phyloP scores from a whole-genome alignment of 495 filamentous ascomycete genomes.

The Hypoxylon crocopeplum region DNA sequence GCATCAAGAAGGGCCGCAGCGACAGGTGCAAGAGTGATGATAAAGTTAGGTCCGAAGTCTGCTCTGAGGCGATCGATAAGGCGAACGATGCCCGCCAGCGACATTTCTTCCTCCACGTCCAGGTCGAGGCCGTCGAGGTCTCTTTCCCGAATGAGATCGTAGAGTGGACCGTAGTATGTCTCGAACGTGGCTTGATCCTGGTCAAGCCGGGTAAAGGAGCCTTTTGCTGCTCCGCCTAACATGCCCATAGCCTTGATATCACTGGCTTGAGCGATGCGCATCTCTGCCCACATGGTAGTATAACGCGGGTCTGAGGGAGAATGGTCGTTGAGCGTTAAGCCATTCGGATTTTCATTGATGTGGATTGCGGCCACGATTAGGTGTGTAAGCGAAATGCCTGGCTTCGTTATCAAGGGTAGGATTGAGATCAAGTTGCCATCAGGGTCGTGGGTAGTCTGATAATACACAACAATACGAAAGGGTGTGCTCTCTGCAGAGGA shows the following conservation, averaged over 20 bases:
- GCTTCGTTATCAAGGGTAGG: conserved; percentile 70
- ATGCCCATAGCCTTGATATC: conserved; percentile 81
- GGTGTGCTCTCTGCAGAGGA: conserved; percentile 15
- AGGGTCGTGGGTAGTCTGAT: conserved; percentile 69
- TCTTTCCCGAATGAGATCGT: conserved; percentile 62
- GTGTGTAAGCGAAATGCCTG: conserved; percentile 66
- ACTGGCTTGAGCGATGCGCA: conserved; percentile 64
- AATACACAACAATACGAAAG: conserved; percentile 60
- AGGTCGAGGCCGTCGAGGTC: conserved; percentile 77
- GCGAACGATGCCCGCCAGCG: conserved; percentile 68
- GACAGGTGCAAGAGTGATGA: conserved; percentile 82
- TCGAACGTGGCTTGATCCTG: conserved; percentile 62
- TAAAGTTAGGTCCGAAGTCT: conserved; percentile 74
- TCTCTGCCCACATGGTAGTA: conserved; percentile 71
- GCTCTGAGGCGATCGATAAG: conserved; percentile 73
- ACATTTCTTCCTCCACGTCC: conserved; percentile 84
- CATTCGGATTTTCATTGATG: conserved; percentile 68
- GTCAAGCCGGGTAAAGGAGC: conserved; percentile 71
- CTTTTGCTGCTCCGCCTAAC: conserved; percentile 80
- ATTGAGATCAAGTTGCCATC: conserved; percentile 69
- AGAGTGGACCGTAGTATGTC: conserved; percentile 69
- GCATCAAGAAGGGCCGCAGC: conserved; percentile 69
- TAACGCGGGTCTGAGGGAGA: conserved; percentile 63
- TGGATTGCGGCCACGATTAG: conserved; percentile 82
- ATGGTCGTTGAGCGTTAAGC: conserved; percentile 79